Conservation (phyloP, 495 filamentous ascomycete species). For the Talaromyces liani region DNA sequence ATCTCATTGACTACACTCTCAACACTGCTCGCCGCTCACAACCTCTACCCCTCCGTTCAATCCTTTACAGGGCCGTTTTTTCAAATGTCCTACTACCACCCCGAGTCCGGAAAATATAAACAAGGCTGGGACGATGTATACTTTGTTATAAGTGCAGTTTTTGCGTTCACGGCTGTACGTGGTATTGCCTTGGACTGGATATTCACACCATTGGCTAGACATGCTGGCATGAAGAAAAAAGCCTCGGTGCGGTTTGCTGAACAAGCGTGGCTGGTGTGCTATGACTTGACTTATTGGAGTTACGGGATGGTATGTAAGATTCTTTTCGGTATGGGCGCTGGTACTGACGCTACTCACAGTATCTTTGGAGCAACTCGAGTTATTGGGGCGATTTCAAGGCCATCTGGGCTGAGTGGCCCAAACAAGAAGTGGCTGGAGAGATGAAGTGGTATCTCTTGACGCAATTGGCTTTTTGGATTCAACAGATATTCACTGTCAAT, state of each 20-base stretch:
- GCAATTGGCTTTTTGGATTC: conserved; percentile 88
- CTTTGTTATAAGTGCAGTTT: conserved; percentile 70
- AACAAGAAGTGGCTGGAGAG: conserved; percentile 58
- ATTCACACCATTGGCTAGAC: conserved; percentile 64
- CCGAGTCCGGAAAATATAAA: conserved; percentile 55
- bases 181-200: conserved; percentile 83
- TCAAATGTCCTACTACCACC: conserved; percentile 73
- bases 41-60: conserved; percentile 69
- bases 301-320: conserved; percentile 67
- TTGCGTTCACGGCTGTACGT: conserved; percentile 79
- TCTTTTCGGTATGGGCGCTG: neutral
- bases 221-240: conserved; percentile 64
- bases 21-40: conserved; percentile 68
- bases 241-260: conserved; percentile 76
- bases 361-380: conserved; percentile 66
- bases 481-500: conserved; percentile 90
- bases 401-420: conserved; percentile 80
- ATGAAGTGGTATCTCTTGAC: conserved; percentile 90
- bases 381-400: conserved; percentile 72
- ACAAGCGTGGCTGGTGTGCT: conserved; percentile 83
- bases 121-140: conserved; percentile 73
- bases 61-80: conserved; percentile 80
- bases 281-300: conserved; percentile 71
- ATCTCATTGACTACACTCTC: conserved; percentile 72
- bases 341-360: conserved; percentile 44